Conservation (phyloP, 306 rosid genomes). For the Cajanus cajan region DNA sequence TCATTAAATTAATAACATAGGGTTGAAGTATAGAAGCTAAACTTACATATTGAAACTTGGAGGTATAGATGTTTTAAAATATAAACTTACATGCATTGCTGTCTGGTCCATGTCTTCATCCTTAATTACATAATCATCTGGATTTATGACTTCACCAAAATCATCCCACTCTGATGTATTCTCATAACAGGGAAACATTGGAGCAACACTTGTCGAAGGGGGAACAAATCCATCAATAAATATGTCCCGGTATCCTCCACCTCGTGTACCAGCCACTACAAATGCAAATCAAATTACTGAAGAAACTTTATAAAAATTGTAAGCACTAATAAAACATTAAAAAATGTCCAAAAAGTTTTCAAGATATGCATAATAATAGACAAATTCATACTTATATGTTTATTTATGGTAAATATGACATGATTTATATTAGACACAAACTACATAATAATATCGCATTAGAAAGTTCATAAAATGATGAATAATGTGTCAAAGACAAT, state of each 20-base stretch:
- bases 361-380: neutral
- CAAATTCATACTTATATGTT: conserved; percentile 4
- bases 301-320: neutral
- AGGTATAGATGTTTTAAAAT: conserved; percentile 18
- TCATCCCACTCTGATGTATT: conserved; percentile 89
- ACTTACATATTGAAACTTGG: neutral
- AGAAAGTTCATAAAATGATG: conserved; percentile 8
- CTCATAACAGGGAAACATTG: conserved; percentile 85
- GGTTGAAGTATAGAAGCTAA: neutral
- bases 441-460: neutral
- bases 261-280: conserved; percentile 54
- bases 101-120: conserved; percentile 89
- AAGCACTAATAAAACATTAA: neutral
- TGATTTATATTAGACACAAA: conserved; percentile 6
- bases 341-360: neutral
- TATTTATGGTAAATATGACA: conserved; percentile 7
- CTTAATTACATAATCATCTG: conserved; percentile 95
- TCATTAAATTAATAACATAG: conserved; percentile 5
- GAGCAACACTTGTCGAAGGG: conserved; percentile 79
- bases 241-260: conserved; percentile 62
- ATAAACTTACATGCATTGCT: conserved; percentile 57
- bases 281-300: conserved; percentile 34
- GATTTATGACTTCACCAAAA: conserved; percentile 95
- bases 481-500: neutral
- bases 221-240: conserved; percentile 90